Evolutionary conservation across 768 basidiomycete species (phyloP), one percentile per base, ranked within the genome.

Genomic region (Boletus eberwhitei): DNA sequence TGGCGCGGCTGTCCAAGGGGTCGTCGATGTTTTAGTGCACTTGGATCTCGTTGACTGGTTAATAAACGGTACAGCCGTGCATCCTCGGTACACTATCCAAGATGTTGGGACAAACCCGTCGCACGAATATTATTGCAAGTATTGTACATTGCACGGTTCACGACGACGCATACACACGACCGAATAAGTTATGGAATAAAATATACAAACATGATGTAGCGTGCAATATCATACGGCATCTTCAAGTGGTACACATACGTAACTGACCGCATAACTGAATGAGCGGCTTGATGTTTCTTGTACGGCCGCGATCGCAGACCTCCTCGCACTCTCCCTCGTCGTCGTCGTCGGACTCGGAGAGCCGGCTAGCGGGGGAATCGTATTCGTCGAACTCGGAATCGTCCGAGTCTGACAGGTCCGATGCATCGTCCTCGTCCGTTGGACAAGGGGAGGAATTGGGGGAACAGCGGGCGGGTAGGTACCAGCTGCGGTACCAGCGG

Each of bases 401-500:
- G 19, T 68, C 67, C 24, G 41, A 57, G 3, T 76, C 71, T 2
- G 60, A 55, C 11, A 48, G 4, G 12, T 67, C 77, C 2, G 73
- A 75, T 43, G 76, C 74, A 12, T 71, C 72, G 32, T 73, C 73
- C 26, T 63, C 67, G 29, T 69, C 73, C 31, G 22, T 13, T 5
- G 67, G 56, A 50, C 63, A 69, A 31, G 61, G 60, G 4, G 60
- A 56, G 41, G 57, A 55, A 32, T 52, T 59, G 39, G 65, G 63
- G 22, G 67, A 72, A 41, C 67, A 68, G 2, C 32, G 48, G n/a
- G 55, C n/a, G 13, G 77, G 71, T 47, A 80, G 73, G 39, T 82
- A 65, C 86, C 87, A 87, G 26, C 76, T 74, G 50, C 79, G 74
- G 69, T 88, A 91, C 87, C 88, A 93, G 52, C 76, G 78, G 0